These are phyloP conservation scores for Jacaranda mimosifolia DNA, from an alignment of 257 asterid species.

Conservation along the genomic window DNA sequence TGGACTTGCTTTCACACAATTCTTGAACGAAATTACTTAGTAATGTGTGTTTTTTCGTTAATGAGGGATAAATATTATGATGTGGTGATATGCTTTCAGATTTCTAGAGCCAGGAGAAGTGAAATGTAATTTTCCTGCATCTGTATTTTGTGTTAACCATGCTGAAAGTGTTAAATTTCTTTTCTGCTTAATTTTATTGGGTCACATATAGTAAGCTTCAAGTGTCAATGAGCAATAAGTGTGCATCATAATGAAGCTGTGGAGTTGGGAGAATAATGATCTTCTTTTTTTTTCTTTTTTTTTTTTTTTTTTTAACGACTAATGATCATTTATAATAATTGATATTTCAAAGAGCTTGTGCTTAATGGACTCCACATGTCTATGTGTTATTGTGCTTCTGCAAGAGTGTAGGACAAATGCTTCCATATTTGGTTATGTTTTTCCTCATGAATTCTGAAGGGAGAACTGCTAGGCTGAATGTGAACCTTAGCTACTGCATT, in stretches of 20 bases:
- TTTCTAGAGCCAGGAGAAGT: not conserved
- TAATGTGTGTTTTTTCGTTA: not conserved
- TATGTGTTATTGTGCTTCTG: not conserved
- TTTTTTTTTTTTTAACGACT: too few species aligned
- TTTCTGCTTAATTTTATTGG: not conserved
- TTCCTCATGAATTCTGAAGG: not conserved
- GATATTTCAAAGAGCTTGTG: not conserved
- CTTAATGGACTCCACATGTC: not conserved
- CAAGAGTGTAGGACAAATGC: not conserved
- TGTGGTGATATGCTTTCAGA: not conserved
- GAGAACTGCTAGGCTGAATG: not conserved
- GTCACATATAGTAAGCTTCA: not conserved
- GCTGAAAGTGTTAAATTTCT: not conserved
- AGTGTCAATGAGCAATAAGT: not conserved
- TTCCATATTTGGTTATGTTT: not conserved
- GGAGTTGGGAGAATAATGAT: not conserved
- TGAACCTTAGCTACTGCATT: not conserved
- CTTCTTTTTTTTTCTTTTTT: too few species aligned
- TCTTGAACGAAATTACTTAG: not conserved
- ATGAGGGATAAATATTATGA: too few species aligned
- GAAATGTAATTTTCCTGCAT: too few species aligned
- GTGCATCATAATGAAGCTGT: not conserved
- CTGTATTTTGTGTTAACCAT: not conserved
- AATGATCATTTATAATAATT: not conserved
- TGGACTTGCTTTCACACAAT: not conserved